phyloP scores from a whole-genome alignment of 164 flowering plant genomes.

The Echeveria elegans region DNA sequence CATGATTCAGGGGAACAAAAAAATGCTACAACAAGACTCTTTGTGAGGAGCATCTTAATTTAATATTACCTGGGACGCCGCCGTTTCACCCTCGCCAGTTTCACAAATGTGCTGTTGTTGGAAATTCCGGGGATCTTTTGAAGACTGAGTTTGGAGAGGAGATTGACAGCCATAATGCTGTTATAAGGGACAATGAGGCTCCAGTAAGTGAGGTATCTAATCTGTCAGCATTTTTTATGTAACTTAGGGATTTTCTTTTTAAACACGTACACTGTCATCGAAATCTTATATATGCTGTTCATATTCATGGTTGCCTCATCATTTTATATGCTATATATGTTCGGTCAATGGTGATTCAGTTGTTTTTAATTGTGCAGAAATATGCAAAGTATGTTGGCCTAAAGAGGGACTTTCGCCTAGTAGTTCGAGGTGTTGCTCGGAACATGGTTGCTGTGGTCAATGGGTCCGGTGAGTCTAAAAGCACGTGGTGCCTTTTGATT shows the following conservation, averaged over 20 bases:
- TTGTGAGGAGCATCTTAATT: constrained; percentile 91
- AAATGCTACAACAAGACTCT: constrained; percentile 79
- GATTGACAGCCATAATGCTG: constrained; percentile 93
- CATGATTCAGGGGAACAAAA: constrained; percentile 52
- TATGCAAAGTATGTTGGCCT: constrained; percentile 91
- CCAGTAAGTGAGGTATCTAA: constrained; percentile 77
- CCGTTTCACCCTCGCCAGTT: constrained; percentile 97
- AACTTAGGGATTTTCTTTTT: not conserved
- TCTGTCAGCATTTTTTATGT: not conserved
- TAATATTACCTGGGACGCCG: constrained; percentile 77
- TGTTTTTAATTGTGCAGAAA: constrained; percentile 38
- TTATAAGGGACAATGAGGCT: constrained; percentile 94
- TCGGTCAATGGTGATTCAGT: not conserved
- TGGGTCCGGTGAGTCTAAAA: constrained; percentile 61
- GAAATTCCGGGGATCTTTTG: constrained; percentile 92
- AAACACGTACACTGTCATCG: not conserved
- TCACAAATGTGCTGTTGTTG: constrained; percentile 91
- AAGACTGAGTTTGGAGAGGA: constrained; percentile 89
- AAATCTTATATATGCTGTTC: not conserved
- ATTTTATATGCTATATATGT: not conserved
- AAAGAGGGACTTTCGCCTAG: constrained; percentile 95
- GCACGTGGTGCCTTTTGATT: not conserved
- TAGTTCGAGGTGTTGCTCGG: constrained; percentile 94
- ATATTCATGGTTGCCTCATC: not conserved
- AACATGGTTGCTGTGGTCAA: constrained; percentile 83